Evolutionary conservation across 179 eudicot genomes (phyloP), one percentile per base, ranked within the genome.

Genomic region (Silene coronaria): DNA sequence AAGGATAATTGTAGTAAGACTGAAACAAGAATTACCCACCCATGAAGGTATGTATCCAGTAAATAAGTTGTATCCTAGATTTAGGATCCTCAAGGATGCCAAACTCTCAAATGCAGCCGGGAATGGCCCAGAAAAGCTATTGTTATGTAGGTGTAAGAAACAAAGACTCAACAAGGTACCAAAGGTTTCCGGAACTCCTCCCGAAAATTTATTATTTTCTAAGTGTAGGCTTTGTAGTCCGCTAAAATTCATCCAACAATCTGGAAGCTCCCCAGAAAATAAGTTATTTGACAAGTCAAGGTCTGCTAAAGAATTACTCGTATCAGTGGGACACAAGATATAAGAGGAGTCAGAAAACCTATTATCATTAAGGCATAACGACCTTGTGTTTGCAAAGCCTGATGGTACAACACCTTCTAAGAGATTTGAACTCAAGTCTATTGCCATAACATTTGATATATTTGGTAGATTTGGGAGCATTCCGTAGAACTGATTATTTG

Each of bases 221-320:
- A 78, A 17, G 59, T 55, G 59, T 1, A 78, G 26, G 1, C 61
- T 34, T 12, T 4, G 0, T 7, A 78, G 6, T 13, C 0, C 0
- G 22, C n/a, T 2, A 26, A 65, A 55, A 6, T 72, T 34, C 23
- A 42, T 42, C 46, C 2, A 42, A 42, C 46, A 42, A 67, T 75
- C 38, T 2, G 66, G 48, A 11, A 42, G 48, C 9, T 42, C 22
- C 14, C 70, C 80, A 14, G 75, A 81, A 17, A 85, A 65, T 6
- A 68, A 76, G 67, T 87, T 87, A 51, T 80, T 78, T 6, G 76
- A 71, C 22, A 88, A 73, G 63, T 80, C 80, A 46, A 84, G 78
- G 19, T n/a, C n/a, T n/a, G n/a, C 51, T 14, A 1, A 74, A 68
- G 76, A 65, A 12, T 48, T 1, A 5, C 32, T 13, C n/a, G 8